Evolutionary conservation across 345 rosid genomes (phyloP), one percentile per base, ranked within the genome.

Genomic region (Brassica napus): DNA sequence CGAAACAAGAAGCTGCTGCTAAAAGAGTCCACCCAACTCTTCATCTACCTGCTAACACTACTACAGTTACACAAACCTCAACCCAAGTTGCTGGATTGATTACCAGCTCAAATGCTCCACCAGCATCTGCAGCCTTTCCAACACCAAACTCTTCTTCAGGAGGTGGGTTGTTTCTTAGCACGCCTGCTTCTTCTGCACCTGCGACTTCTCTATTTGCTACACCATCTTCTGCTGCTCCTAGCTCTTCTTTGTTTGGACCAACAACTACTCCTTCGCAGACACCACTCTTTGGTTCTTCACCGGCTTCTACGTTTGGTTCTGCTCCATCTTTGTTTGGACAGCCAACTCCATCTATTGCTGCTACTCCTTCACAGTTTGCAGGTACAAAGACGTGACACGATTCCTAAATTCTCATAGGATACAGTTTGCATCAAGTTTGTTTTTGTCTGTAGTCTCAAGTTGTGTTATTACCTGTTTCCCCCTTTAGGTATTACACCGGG

Each of bases 1-100:
- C 99, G 42, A 92, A 90, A 79, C 92, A 86, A 71, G 97, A 95
- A 88, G 99, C 97, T 52, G 97, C 98, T 83, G 92, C 98, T 47
- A 95, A 87, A 89, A 86, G 97, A 71, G 97, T 88, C 57, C 98
- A 95, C 83, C 99, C 99, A 81, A 93, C 97, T 76, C 85, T 91
- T 77, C 92, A 95, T 85, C 86, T 95, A 83, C 97, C 93, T 82
- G 74, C 91, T 68, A 79, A 89, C 68, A 79, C 64, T 68, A 77
- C 90, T 74, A 80, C 91, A 60, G 85, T 34, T 83, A 78, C 90
- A 54, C 99, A 87, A 77, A 83, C 92, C 64, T 89, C 98, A 76
- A 86, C 89, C 1, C 97, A 89, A 68, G 90, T 84, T 81, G 84
- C 91, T 42, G 92, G 97, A 35, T 80, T 89, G 64, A 14, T 49